Evolutionary conservation across 805 yeast species (phyloP), one percentile per base, ranked within the genome.

Genomic region (Cyberlindnera sargentensis): DNA sequence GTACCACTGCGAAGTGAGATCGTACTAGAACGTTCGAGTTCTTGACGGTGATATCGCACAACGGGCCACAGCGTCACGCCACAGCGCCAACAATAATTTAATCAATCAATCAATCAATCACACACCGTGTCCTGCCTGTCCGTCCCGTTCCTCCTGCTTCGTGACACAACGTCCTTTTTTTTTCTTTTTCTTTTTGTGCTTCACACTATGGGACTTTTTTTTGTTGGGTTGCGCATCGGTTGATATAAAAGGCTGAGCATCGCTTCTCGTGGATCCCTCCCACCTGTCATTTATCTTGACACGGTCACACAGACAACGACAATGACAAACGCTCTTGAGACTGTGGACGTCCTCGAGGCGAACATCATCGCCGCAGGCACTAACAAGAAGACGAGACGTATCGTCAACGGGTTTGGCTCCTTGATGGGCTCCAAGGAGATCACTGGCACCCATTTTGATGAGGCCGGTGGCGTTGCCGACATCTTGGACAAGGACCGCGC

Each of bases 351-450:
- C 51, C 75, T 80, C 37, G 68, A 76, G 43, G 87, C 89, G 47
- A 84, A 83, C 63, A 79, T 86, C 38, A 73, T 85, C 48, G 95
- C 95, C 15, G 84, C 93, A 8, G 95, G 95, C 51, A 76, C 86
- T 43, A 78, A 84, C 69, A 82, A 80, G 60, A 73, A 77, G 55
- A 70, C 71, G 44, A 79, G 78, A 41, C 75, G 91, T 64, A 78
- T 84, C 41, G 91, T 84, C 39, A 89, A 89, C 44, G 85, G 89
- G 20, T 84, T 89, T 40, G 93, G 93, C 34, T 69, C 69, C 39
- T 67, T 85, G 56, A 85, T 85, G 95, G 95, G 95, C 32, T 82
- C 91, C 40, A 83, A 84, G 60, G 75, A 77, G 35, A 72, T 84
- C 72, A 82, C 81, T 24, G 68, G 72, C 34, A 80, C 82, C 26